Evolutionary conservation across 2,329 filamentous ascomycete species (phyloP), one percentile per base, ranked within the genome.

Genomic region (Fusarium siculi): DNA sequence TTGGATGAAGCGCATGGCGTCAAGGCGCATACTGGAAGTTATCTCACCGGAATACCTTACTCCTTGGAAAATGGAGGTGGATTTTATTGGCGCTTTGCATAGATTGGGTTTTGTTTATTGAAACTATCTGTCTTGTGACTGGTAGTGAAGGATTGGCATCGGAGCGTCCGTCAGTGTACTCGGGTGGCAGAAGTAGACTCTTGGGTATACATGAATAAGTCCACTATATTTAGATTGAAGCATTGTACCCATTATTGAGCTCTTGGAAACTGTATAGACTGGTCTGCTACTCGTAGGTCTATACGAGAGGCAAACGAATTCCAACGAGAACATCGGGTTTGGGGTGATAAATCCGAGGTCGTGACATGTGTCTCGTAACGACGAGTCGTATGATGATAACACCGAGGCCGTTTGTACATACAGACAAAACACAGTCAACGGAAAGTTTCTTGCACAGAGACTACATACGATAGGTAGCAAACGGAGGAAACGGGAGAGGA

Each of bases 21-120:
- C 44, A 54, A 59, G 68, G 42, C 56, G 59, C 53, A 53, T 62
- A 64, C 58, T 68, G 59, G 44, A 55, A 62, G 43, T 47, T 23
- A 21, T 42, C 37, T 43, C 21, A 21, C 21, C 25, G 25, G n/a
- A 49, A 49, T 49, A 57, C 50, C 46, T 30, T 50, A 25, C 34
- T 43, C 44, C 30, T 44, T 54, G 18, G 21, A 40, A 36, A 23
- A 36, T 16, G 39, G 60, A 46, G 44, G 37, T 50, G 47, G 44
- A 44, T 53, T 30, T 43, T 34, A 42, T 49, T 36, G 47, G 56
- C 28, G 44, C 57, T 61, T 43, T 58, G 36, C 37, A 49, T 74
- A 63, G 19, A 55, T 43, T 63, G 63, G 62, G 42, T 37, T 36
- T 39, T 32, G 34, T 69, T 46, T 30, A 40, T 60, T 50, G 25